Percentiles rank a stretch among this genome's conserved stretches.
These are phyloP conservation scores for Linum usitatissimum DNA, from an alignment of 345 rosid species.

Conservation along the genomic window DNA sequence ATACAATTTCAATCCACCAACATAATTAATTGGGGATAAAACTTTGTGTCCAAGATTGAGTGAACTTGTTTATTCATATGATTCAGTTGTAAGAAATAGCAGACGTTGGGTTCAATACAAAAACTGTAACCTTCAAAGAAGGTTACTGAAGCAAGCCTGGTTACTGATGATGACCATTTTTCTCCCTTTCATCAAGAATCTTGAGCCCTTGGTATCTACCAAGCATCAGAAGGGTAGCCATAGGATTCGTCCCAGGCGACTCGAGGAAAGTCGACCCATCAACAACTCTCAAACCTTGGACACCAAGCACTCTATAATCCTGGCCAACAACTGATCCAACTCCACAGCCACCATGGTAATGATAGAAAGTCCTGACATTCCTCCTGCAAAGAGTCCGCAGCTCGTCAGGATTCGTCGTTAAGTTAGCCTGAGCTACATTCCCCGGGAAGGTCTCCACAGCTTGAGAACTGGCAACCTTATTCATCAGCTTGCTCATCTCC, in stretches of 20 bases:
- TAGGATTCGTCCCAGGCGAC: conserved; percentile 5
- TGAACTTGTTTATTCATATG: no score
- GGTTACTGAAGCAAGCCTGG: no score
- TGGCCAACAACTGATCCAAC: conserved; percentile 50
- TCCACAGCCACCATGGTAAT: conserved; percentile 58
- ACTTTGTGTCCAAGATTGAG: no score
- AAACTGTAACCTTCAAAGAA: no score
- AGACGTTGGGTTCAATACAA: no score
- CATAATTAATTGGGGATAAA: no score
- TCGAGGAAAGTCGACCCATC: conserved; percentile 6
- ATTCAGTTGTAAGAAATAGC: no score
- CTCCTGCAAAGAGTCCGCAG: conserved; percentile 39
- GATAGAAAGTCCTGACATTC: conserved; percentile 58
- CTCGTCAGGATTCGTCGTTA: conserved; percentile 24
- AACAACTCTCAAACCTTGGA: background rate
- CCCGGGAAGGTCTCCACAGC: conserved; percentile 41
- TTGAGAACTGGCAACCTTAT: conserved; percentile 43
- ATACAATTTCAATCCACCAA: no score
- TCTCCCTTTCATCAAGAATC: background rate
- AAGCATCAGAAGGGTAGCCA: conserved; percentile 4
- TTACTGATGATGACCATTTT: background rate
- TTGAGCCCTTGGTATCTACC: conserved; percentile 4
- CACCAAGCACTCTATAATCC: conserved; percentile 41
- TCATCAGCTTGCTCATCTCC: conserved; percentile 43
- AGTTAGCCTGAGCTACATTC: conserved; percentile 16